Percentiles rank a stretch among this genome's conserved stretches.
Conservation (phyloP, 192 early-diverging fungal genomes). For the Lobulomyces angularis region DNA sequence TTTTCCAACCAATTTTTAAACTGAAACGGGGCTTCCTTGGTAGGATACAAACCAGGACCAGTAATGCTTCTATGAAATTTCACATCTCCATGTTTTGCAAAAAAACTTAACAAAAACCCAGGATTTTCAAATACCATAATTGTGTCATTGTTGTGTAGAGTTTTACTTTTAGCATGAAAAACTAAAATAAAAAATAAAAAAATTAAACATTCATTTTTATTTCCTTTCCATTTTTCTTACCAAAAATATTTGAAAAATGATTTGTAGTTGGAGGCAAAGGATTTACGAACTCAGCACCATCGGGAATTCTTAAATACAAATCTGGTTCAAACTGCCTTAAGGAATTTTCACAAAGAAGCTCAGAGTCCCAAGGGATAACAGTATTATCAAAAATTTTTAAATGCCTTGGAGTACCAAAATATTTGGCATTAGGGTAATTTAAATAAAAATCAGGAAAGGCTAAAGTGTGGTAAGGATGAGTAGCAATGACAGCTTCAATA, state of each 20-base stretch:
- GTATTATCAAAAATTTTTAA: constrained; percentile 4
- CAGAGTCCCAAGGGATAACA: constrained; percentile 3
- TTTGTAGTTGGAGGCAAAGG: constrained; percentile 7
- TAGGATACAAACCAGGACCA: neutral
- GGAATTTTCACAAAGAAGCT: constrained; percentile 1
- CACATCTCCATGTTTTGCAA: constrained; percentile 5
- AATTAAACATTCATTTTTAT: constrained; percentile 1
- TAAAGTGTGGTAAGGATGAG: constrained; percentile 15
- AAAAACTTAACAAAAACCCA: neutral
- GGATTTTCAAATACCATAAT: constrained; percentile 3
- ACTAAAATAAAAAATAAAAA: neutral
- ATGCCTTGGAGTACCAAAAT: constrained; percentile 16
- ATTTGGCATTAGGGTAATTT: constrained; percentile 8
- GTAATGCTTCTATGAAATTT: constrained; percentile 8
- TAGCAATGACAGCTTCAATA: constrained; percentile 16
- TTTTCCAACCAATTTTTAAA: constrained; percentile 8
- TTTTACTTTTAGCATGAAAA: neutral
- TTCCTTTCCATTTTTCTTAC: neutral
- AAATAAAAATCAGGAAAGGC: constrained; percentile 7
- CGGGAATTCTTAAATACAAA: constrained; percentile 6
- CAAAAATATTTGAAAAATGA: constrained; percentile 12
- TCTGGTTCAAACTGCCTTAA: constrained; percentile 4
- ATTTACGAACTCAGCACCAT: constrained; percentile 8
- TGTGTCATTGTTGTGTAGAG: constrained; percentile 7
- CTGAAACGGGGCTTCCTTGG: constrained; percentile 5